phyloP scores from a whole-genome alignment of 108 stramenopile species.

The Chaetoceros tenuissimus region DNA sequence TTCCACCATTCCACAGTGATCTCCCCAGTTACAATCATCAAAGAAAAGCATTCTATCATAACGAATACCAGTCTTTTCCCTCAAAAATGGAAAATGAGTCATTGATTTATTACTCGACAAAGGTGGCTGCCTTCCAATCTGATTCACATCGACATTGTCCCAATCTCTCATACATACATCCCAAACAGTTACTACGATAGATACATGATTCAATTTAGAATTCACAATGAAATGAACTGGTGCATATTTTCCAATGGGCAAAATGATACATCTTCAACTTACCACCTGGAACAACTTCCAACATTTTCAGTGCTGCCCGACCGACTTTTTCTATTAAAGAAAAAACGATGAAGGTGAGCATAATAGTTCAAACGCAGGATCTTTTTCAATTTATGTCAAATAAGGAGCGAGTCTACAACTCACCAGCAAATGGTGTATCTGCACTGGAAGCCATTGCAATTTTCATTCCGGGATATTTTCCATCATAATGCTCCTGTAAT shows the following conservation, averaged over 20 bases:
- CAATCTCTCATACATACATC: constrained; percentile 73
- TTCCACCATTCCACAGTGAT: constrained; percentile 81
- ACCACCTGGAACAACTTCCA: constrained; percentile 78
- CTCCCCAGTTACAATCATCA: constrained; percentile 90
- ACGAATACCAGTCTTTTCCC: constrained; percentile 63
- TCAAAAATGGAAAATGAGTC: constrained; percentile 85
- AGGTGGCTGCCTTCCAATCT: constrained; percentile 83
- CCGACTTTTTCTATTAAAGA: constrained; percentile 64
- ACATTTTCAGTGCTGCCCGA: constrained; percentile 56
- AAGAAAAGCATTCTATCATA: constrained; percentile 94
- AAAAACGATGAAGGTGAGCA: no score
- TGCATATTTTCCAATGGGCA: no score
- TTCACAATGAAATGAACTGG: no score
- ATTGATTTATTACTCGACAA: constrained; percentile 57
- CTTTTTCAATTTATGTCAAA: no score
- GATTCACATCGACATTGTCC: constrained; percentile 68
- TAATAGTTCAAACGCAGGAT: no score
- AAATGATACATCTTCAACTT: no score
- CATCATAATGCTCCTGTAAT: constrained; percentile 60
- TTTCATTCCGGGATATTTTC: constrained; percentile 60
- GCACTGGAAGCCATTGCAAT: constrained; percentile 73
- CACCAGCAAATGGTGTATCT: constrained; percentile 76
- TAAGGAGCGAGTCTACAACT: no score
- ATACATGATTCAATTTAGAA: no score
- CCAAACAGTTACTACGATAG: constrained; percentile 78